Base-by-base conservation (phyloP, 2,329 filamentous ascomycete species). In the Penicillium freii region DNA sequence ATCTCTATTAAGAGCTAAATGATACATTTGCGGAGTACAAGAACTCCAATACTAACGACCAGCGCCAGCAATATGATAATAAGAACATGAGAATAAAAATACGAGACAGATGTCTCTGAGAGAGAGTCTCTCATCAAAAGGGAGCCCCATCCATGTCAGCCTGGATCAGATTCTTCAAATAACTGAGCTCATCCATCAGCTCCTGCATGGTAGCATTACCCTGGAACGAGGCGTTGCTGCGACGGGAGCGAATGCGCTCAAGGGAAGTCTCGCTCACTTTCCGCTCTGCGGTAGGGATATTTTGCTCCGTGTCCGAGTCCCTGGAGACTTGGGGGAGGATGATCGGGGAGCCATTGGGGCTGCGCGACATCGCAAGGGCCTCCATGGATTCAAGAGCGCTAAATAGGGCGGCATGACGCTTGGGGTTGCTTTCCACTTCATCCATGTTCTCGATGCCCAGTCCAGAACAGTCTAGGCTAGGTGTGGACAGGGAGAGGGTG, bases 171-270 rank as follows among this genome's bases (percentile, higher is more conserved):
- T 75, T 73, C 25, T 78, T 78, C 40, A 83, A 68, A 65, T 83
- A 82, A 54, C 79, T 78, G 67, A 82, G 69, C 59, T 83, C 80
- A 60, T 78, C 76, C 64, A 82, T 73, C 57, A 82, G 68, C 61
- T 80, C 76, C 60, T 78, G 75, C 71, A 82, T 78, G 19, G 73
- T 74, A 36, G 66, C 72, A 57, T 73, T 72, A 3, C 69, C 65
- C 27, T 60, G 56, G 34, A 70, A 51, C 17, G 65, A 66, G 6
- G 60, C 56, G 50, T 64, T 55, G 47, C 65, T 64, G 9, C 57
- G 57, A 25, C 64, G 59, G 44, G 56, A 66, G 36, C 34, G 52
- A 44, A 48, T 49, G 19, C 49, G 33, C 27, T 58, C 56, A 10
- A 56, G 31, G 3, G 46, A 45, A 45, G 56, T n/a, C 11, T 51